A percentile compares a stretch with the other conserved stretches of the same genome.
Evolutionary conservation across 2,329 filamentous ascomycete genomes (phyloP).

Genomic region (Colletotrichum graminicola): DNA sequence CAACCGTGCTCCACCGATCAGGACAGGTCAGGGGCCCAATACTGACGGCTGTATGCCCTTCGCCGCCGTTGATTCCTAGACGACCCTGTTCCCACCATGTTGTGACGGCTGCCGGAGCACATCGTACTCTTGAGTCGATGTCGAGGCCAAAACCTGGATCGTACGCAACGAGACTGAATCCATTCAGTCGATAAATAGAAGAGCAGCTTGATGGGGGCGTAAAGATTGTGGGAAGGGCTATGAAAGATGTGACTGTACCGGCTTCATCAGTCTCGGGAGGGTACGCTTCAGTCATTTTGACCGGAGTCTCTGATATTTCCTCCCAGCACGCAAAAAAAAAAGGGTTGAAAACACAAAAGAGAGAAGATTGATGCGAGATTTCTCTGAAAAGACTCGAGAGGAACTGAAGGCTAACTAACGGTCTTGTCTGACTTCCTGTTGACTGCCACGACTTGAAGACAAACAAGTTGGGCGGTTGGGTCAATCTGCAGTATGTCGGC

Average conservation of each 20-base stretch:
- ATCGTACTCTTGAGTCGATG: constrained; percentile 18
- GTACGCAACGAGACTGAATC: constrained; percentile 19
- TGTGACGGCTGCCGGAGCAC: constrained; percentile 20
- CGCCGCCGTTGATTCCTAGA: constrained; percentile 12
- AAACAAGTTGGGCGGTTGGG: neutral
- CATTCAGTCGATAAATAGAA: constrained; percentile 9
- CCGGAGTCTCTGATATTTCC: neutral
- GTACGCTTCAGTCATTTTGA: constrained; percentile 17
- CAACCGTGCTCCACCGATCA: constrained; percentile 14
- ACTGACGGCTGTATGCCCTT: constrained; percentile 25
- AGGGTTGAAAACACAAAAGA: neutral
- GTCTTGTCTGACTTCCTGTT: neutral
- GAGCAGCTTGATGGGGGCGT: constrained; percentile 24
- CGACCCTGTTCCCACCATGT: constrained; percentile 28
- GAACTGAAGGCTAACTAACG: neutral
- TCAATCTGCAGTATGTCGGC: no score
- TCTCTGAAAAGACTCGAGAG: neutral
- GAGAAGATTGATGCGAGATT: neutral
- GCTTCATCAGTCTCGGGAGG: constrained; percentile 9
- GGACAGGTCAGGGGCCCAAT: constrained; percentile 17
- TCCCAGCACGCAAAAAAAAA: neutral
- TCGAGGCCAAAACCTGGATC: constrained; percentile 18
- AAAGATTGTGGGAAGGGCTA: constrained; percentile 15
- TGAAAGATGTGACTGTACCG: constrained; percentile 20
- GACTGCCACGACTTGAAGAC: neutral